Evolutionary conservation across 2,329 filamentous ascomycete genomes (phyloP).

Genomic region (Xylaria sp.): DNA sequence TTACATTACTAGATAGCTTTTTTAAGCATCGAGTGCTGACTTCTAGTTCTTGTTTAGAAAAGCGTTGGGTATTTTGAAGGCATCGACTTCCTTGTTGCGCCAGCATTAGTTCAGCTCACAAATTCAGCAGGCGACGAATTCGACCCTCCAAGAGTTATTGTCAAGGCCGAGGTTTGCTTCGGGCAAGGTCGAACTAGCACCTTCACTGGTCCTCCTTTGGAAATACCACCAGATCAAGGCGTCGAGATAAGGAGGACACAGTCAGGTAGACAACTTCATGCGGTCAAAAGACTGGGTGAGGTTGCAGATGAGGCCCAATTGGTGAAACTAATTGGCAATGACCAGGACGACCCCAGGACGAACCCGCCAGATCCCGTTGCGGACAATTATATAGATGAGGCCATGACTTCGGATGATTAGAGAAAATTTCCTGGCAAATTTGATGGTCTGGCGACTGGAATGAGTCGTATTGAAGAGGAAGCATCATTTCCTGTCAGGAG

Average conservation of each 20-base stretch:
- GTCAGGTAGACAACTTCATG: constrained; percentile 1
- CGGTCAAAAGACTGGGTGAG: not conserved
- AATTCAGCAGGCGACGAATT: constrained; percentile 21
- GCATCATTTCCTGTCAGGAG: not conserved
- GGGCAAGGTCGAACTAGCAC: not conserved
- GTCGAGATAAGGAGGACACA: not conserved
- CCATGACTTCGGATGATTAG: not conserved
- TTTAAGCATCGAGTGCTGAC: not conserved
- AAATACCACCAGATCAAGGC: not conserved
- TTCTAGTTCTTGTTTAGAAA: not conserved
- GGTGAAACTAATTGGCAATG: not conserved
- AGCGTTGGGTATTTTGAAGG: not conserved
- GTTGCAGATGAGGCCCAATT: not conserved
- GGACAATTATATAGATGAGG: not conserved
- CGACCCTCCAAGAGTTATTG: not conserved
- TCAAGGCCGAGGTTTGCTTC: constrained; percentile 28
- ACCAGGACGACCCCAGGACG: too few relatives aligned
- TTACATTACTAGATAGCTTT: not conserved
- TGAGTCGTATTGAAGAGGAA: not conserved
- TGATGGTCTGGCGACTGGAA: not conserved
- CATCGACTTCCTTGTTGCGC: constrained; percentile 25
- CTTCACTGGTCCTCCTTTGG: not conserved
- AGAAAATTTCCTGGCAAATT: not conserved
- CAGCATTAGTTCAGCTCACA: constrained; percentile 15
- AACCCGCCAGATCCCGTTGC: not conserved